Percentiles rank a stretch among this genome's conserved stretches.
Conservation (phyloP, 164 flowering plant genomes). For the Umbellularia californica region DNA sequence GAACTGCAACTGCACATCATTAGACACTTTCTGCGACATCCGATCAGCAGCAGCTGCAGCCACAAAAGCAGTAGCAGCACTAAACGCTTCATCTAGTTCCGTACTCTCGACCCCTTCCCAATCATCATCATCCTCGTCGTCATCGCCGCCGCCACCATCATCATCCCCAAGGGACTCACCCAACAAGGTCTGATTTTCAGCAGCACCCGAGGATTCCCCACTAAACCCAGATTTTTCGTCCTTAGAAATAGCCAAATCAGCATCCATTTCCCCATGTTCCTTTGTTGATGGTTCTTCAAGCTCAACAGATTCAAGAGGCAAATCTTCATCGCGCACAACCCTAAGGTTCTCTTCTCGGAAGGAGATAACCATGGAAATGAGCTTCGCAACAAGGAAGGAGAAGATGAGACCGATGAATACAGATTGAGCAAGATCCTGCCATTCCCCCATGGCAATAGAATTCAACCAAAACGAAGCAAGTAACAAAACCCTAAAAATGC, state of each 20-base stretch:
- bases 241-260: not conserved
- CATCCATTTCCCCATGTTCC: not conserved
- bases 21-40: slow-evolving; percentile 54
- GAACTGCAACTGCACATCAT: slow-evolving; percentile 76
- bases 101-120: slow-evolving; percentile 99
- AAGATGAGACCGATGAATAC: slow-evolving; percentile 68
- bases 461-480: not conserved
- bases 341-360: slow-evolving; percentile 64
- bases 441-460: slow-evolving; percentile 42
- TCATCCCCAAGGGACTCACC: slow-evolving; percentile 23
- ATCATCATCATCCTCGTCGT: slow-evolving; percentile 60
- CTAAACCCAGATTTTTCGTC: not conserved
- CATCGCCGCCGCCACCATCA: not conserved
- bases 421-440: slow-evolving; percentile 68
- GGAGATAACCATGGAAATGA: slow-evolving; percentile 66
- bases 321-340: slow-evolving; percentile 19
- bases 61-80: slow-evolving; percentile 93
- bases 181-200: slow-evolving; percentile 32
- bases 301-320: slow-evolving; percentile 20
- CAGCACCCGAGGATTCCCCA: not conserved
- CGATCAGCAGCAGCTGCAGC: slow-evolving; percentile 86
- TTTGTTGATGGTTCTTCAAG: not conserved
- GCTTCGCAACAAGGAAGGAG: slow-evolving; percentile 81
- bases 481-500: too few species aligned
- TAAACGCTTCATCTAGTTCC: slow-evolving; percentile 84